phyloP scores from a whole-genome alignment of 2,329 filamentous ascomycete species.

The Aspergillus sp. region DNA sequence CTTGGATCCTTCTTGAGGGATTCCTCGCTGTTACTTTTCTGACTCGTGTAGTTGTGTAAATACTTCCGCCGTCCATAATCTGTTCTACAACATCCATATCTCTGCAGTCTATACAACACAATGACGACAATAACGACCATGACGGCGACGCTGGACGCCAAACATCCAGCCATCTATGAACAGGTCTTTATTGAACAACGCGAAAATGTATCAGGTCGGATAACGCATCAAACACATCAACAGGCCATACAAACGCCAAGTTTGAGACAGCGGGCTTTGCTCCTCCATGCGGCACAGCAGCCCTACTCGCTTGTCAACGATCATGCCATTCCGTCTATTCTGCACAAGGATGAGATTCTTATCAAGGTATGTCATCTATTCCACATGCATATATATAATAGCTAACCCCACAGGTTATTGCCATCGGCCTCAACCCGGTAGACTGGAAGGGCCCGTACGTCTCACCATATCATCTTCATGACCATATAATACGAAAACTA shows the following conservation, averaged over 20 bases:
- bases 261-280: constrained; percentile 47
- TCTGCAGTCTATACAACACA: not conserved
- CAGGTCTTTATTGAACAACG: constrained; percentile 10
- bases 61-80: not conserved
- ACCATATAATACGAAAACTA: too few relatives aligned
- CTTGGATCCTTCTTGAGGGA: not conserved
- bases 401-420: constrained; percentile 42
- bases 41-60: not conserved
- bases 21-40: not conserved
- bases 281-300: constrained; percentile 53
- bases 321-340: constrained; percentile 49
- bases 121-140: constrained; percentile 16
- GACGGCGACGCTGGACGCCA: constrained; percentile 13
- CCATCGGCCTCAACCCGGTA: constrained; percentile 73
- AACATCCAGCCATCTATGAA: constrained; percentile 11
- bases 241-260: not conserved
- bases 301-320: constrained; percentile 49
- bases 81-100: not conserved
- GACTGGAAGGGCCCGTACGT: constrained; percentile 73
- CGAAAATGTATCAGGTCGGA: not conserved
- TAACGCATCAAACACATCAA: not conserved
- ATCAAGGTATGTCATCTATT: constrained; percentile 48
- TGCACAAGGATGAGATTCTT: constrained; percentile 56
- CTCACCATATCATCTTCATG: not conserved
- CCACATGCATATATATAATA: not conserved